Percentiles rank a stretch among this genome's conserved stretches.
Conservation (phyloP, 129 eudicot species). For the Ambrosia artemisiifolia region DNA sequence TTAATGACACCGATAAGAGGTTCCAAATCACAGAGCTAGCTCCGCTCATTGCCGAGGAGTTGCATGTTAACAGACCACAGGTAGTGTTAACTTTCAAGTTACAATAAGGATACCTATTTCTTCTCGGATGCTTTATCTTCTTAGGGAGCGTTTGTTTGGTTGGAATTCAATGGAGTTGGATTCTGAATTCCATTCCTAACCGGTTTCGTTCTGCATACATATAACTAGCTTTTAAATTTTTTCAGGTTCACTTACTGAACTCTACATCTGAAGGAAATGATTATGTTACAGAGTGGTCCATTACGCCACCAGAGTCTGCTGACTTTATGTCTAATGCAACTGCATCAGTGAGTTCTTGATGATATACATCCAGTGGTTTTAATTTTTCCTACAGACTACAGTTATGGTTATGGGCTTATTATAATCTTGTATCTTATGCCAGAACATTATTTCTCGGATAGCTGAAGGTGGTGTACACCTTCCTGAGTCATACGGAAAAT, state of each 20-base stretch:
- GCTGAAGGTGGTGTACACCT: conserved; percentile 62
- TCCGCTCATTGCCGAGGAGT: conserved; percentile 52
- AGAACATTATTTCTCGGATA: conserved; percentile 68
- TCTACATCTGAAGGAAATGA: conserved; percentile 49
- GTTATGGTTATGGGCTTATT: neutral
- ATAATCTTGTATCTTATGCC: conserved; percentile 9
- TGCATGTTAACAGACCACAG: conserved; percentile 71
- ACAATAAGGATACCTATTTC: neutral
- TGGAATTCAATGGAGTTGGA: too few species aligned
- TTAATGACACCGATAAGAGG: conserved; percentile 46
- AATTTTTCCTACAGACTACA: neutral
- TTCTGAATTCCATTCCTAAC: too few species aligned
- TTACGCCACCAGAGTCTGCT: conserved; percentile 55
- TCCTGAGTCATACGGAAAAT: conserved; percentile 71
- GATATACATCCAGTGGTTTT: neutral
- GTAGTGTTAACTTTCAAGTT: conserved; percentile 30
- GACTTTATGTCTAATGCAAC: conserved; percentile 51
- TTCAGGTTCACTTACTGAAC: conserved; percentile 69
- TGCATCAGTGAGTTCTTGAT: conserved; percentile 47
- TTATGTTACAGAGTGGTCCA: conserved; percentile 63
- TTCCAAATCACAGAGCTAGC: conserved; percentile 59
- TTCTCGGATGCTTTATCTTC: neutral
- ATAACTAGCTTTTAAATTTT: conserved; percentile 13
- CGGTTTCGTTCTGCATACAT: neutral
- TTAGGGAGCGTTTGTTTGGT: too few species aligned